Conservation (phyloP, 225 moss, liverwort and hornwort species). For the Physcomitrium patens region DNA sequence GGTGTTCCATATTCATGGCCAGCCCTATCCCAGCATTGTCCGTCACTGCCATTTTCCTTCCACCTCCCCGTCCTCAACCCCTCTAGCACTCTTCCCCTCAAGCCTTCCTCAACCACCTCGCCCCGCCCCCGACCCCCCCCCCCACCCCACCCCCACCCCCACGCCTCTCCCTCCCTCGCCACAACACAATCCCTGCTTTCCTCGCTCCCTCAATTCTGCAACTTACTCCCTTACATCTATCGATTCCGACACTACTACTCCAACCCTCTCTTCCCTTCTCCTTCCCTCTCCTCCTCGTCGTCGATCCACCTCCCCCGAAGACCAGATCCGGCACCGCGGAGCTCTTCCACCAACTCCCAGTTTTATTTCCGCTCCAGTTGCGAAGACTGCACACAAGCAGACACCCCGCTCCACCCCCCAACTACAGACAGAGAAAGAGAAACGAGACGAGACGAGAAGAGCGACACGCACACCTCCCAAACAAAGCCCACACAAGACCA, state of each 20-base stretch:
- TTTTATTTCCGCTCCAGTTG: conserved; percentile 15
- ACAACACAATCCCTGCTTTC: background rate
- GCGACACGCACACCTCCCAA: too few relatives aligned
- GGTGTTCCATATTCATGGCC: conserved; percentile 67
- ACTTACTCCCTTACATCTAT: conserved; percentile 27
- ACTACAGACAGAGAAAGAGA: too few relatives aligned
- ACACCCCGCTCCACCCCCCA: too few relatives aligned
- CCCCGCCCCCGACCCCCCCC: background rate
- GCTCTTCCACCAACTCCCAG: conserved; percentile 13
- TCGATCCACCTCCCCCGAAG: background rate
- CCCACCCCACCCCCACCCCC: background rate
- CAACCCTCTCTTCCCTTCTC: background rate
- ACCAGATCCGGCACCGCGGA: conserved; percentile 37
- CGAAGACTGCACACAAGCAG: too few relatives aligned
- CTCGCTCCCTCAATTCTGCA: conserved; percentile 28
- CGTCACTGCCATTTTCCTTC: conserved; percentile 70
- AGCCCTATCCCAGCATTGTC: conserved; percentile 91
- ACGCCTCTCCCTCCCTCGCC: background rate
- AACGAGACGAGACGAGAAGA: too few relatives aligned
- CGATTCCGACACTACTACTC: background rate
- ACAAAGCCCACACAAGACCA: too few relatives aligned
- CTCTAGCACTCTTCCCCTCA: too few relatives aligned
- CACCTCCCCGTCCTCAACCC: background rate
- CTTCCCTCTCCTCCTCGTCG: background rate
- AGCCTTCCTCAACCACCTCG: too few relatives aligned